Conservation (phyloP, 2,329 filamentous ascomycete species). For the Penicillium crustosum region DNA sequence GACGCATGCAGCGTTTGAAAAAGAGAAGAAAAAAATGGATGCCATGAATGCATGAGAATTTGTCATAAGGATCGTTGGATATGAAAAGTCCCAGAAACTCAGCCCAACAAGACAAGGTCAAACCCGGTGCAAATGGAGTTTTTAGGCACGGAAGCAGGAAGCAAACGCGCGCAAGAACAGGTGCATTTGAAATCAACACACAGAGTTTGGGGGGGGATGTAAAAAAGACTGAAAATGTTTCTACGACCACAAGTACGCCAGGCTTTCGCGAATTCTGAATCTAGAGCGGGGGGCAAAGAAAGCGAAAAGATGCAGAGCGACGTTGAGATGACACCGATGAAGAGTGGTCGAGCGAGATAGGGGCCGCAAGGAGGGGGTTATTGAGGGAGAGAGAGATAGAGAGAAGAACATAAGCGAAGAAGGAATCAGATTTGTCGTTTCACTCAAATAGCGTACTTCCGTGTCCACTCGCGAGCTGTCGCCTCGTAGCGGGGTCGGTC, state of each 20-base stretch:
- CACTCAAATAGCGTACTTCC: slow-evolving; percentile 91
- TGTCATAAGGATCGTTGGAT: slow-evolving; percentile 42
- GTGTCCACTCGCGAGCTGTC: slow-evolving; percentile 95
- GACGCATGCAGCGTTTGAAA: slow-evolving; percentile 3
- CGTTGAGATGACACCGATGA: slow-evolving; percentile 9
- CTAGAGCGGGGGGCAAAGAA: slow-evolving; percentile 18
- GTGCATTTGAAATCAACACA: slow-evolving; percentile 14
- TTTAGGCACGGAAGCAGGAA: slow-evolving; percentile 15
- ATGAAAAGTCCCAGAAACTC: slow-evolving; percentile 34
- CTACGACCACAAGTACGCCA: slow-evolving; percentile 42
- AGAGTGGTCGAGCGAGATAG: slow-evolving; percentile 9
- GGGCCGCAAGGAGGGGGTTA: slow-evolving; percentile 4
- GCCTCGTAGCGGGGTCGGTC: slow-evolving; percentile 94
- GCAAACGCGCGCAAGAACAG: slow-evolving; percentile 15
- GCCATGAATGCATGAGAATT: slow-evolving; percentile 40
- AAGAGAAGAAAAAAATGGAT: slow-evolving; percentile 29
- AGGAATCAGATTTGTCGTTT: slow-evolving; percentile 26
- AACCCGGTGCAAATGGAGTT: slow-evolving; percentile 4
- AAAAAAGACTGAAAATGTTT: slow-evolving; percentile 30
- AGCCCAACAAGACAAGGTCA: slow-evolving; percentile 22
- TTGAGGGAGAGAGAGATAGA: not conserved
- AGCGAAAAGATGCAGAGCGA: slow-evolving; percentile 20
- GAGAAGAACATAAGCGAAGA: slow-evolving; percentile 21
- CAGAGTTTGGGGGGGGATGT: slow-evolving; percentile 10
- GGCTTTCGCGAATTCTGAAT: slow-evolving; percentile 33